A percentile compares a stretch with the other conserved stretches of the same genome.
These are phyloP conservation scores for Lichtheimia ramosa DNA, from an alignment of 371 early-diverging fungal genomes.

Conservation along the genomic window DNA sequence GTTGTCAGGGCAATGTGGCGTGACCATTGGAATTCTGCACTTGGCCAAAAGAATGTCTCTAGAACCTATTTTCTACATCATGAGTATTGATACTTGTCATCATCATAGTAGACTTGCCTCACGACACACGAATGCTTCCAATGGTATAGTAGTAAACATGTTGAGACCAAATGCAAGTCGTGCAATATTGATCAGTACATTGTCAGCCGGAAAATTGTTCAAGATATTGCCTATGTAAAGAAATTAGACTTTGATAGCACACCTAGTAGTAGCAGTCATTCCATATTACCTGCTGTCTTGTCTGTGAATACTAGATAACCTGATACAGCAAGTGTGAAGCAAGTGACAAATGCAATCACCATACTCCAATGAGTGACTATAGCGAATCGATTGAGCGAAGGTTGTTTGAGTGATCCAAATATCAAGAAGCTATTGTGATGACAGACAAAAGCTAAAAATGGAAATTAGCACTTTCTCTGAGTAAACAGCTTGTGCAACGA, in stretches of 20 bases:
- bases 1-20: constrained; percentile 70
- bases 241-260: too few relatives aligned
- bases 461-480: too few relatives aligned
- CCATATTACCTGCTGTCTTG: constrained; percentile 56
- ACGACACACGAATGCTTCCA: constrained; percentile 78
- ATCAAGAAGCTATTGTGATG: constrained; percentile 85
- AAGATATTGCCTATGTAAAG: constrained; percentile 53
- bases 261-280: too few relatives aligned
- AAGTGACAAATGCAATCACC: constrained; percentile 65
- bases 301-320: constrained; percentile 76
- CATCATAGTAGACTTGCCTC: constrained; percentile 45
- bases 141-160: constrained; percentile 81
- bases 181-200: constrained; percentile 74
- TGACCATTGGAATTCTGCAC: constrained; percentile 41
- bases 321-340: constrained; percentile 62
- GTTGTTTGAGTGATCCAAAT: constrained; percentile 73
- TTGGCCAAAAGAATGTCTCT: constrained; percentile 60
- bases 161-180: constrained; percentile 79
- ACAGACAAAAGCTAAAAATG: constrained; percentile 71
- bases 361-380: constrained; percentile 74
- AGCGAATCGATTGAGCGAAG: constrained; percentile 72
- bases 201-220: constrained; percentile 77
- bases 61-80: constrained; percentile 48
- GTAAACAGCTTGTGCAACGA: too few relatives aligned
- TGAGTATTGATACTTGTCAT: constrained; percentile 2